Conservation (phyloP, 148 eudicot genomes). For the Vaccinium vitisidaea region DNA sequence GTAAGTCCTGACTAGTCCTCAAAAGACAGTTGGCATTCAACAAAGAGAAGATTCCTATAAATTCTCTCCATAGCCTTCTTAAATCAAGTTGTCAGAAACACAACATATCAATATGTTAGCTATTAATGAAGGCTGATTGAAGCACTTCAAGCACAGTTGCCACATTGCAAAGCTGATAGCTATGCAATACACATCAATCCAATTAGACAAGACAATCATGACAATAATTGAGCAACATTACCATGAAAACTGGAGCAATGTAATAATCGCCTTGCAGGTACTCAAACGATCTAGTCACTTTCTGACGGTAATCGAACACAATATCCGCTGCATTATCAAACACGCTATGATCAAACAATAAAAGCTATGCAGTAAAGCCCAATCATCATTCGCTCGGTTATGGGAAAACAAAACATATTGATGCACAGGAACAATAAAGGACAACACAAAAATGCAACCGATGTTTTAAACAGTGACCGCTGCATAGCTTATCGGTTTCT, state of each 20-base stretch:
- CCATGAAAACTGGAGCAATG: conserved; percentile 93
- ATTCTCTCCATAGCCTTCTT: not conserved
- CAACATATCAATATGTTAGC: not conserved
- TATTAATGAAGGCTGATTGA: not conserved
- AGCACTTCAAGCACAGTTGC: not conserved
- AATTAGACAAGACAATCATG: not conserved
- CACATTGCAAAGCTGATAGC: not conserved
- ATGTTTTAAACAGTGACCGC: no score
- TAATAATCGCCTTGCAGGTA: conserved; percentile 95
- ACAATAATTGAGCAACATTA: conserved; percentile 18
- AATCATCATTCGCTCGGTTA: not conserved
- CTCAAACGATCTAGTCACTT: conserved; percentile 84
- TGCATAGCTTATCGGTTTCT: no score
- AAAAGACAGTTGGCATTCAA: not conserved
- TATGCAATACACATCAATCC: not conserved
- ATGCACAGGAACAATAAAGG: not conserved
- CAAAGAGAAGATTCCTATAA: not conserved
- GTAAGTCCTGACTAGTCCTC: not conserved
- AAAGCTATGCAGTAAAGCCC: not conserved
- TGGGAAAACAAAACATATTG: not conserved
- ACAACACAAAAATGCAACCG: no score
- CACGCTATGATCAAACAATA: not conserved
- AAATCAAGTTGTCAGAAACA: not conserved
- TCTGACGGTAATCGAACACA: conserved; percentile 96
- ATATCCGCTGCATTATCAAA: conserved; percentile 73